phyloP scores from a whole-genome alignment of 306 rosid species.

The Crataegus laevigata region DNA sequence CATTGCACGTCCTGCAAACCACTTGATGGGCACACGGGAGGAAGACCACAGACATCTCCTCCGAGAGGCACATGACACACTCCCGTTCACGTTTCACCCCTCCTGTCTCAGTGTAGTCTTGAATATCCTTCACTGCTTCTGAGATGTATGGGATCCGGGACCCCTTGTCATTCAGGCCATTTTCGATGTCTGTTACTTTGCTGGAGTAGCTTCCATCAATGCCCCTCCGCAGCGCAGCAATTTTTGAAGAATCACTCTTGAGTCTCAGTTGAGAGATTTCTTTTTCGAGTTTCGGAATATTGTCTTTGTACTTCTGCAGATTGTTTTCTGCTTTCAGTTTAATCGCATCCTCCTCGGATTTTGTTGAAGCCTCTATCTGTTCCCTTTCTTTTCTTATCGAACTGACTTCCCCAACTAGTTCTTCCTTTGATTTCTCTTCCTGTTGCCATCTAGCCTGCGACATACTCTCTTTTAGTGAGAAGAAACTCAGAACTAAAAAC shows the following conservation, averaged over 20 bases:
- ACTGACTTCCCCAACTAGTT: constrained; percentile 40
- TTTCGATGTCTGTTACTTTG: constrained; percentile 31
- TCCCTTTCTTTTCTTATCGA: constrained; percentile 70
- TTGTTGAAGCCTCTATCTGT: constrained; percentile 56
- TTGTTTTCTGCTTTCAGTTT: constrained; percentile 63
- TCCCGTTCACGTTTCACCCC: constrained; percentile 83
- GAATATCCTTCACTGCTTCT: constrained; percentile 32
- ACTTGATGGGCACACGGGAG: constrained; percentile 96
- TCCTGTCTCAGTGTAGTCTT: constrained; percentile 40
- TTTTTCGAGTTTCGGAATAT: constrained; percentile 67
- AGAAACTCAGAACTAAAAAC: constrained; percentile 31
- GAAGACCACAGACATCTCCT: constrained; percentile 90
- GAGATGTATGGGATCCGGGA: constrained; percentile 27
- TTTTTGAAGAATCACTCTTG: constrained; percentile 68
- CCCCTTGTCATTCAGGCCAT: constrained; percentile 26
- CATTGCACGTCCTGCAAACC: constrained; percentile 87
- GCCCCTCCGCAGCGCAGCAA: constrained; percentile 85
- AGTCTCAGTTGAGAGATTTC: constrained; percentile 69
- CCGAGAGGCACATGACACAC: constrained; percentile 94
- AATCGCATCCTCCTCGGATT: constrained; percentile 55
- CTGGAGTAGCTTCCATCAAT: constrained; percentile 59
- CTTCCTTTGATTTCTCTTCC: constrained; percentile 59
- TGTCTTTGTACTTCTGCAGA: constrained; percentile 54
- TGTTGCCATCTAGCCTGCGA: constrained; percentile 78
- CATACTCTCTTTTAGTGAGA: constrained; percentile 45